Evolutionary conservation across 345 rosid genomes (phyloP).

Genomic region (Eucalyptus polybractea): DNA sequence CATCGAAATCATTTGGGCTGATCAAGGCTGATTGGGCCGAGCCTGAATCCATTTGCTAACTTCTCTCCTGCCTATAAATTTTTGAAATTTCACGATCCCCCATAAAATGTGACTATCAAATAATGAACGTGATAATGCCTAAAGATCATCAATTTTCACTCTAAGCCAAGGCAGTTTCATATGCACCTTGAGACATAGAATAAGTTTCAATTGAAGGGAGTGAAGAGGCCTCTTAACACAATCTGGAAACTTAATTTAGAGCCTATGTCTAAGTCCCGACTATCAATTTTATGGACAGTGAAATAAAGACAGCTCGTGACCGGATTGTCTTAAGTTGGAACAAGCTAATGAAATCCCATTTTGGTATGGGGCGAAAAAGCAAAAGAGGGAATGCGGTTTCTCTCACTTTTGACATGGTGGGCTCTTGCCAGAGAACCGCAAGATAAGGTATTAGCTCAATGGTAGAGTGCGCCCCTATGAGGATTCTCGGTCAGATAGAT

Average conservation of each 20-base stretch:
- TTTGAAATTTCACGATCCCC: no score
- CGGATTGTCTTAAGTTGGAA: background rate
- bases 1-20: background rate
- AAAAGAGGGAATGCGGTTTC: background rate
- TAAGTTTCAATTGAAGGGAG: no score
- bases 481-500: background rate
- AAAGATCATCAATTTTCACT: no score
- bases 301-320: background rate
- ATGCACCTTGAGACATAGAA: no score
- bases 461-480: background rate
- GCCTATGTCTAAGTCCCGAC: background rate
- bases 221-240: background rate
- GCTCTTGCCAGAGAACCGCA: background rate
- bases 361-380: accelerated
- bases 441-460: background rate
- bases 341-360: background rate
- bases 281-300: background rate
- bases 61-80: background rate
- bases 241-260: background rate
- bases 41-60: background rate
- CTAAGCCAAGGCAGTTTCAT: no score
- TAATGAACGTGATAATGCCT: no score
- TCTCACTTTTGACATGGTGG: background rate
- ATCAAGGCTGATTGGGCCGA: background rate
- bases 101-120: no score